phyloP scores from a whole-genome alignment of 768 basidiomycete genomes.

The Mrakia frigida region DNA sequence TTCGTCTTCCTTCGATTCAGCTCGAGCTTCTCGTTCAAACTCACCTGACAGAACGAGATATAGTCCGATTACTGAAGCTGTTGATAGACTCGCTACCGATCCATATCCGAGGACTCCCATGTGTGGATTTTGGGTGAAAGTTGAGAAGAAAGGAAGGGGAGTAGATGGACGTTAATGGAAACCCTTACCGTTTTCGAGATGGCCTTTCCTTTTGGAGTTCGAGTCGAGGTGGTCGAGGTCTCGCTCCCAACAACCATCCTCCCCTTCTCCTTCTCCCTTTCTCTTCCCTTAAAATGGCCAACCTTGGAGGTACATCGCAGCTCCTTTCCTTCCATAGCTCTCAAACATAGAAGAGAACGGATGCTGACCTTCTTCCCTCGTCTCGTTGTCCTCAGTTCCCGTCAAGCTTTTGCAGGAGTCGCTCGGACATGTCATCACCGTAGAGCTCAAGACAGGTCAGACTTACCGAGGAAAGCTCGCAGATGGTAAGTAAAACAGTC shows the following conservation, averaged over 20 bases:
- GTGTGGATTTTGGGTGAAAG: neutral
- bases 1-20: neutral
- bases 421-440: conserved; percentile 90
- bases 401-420: conserved; percentile 96
- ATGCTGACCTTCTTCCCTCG: neutral
- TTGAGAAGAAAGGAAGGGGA: neutral
- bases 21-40: conserved; percentile 35
- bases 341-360: too few relatives aligned
- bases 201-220: neutral
- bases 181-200: neutral
- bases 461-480: conserved; percentile 93
- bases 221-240: neutral
- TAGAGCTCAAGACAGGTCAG: conserved; percentile 80
- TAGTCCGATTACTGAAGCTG: conserved; percentile 56
- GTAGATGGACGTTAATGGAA: neutral
- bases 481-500: conserved; percentile 61
- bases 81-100: conserved; percentile 1
- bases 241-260: neutral
- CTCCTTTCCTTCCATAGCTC: too few relatives aligned
- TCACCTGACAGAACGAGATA: conserved; percentile 87
- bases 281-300: conserved; percentile 25
- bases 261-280: neutral
- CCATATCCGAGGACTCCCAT: neutral
- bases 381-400: conserved; percentile 54
- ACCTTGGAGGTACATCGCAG: conserved; percentile 25